Evolutionary conservation across 352 stramenopile species (phyloP).

Genomic region (Blastocystis sp.): DNA sequence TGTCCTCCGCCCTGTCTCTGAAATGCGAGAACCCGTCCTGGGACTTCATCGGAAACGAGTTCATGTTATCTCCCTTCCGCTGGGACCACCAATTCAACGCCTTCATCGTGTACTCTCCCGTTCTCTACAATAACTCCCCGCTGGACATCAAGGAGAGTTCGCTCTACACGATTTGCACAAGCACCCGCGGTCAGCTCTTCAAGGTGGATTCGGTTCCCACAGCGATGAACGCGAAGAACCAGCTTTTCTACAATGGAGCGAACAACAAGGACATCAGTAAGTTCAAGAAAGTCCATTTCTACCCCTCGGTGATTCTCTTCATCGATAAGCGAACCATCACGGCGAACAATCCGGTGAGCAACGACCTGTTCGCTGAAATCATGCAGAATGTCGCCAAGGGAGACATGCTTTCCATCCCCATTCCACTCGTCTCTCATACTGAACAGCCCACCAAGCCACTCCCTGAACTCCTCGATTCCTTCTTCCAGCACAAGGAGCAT

Average conservation of each 20-base stretch:
- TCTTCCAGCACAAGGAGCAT: too few species aligned
- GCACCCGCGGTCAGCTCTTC: neutral
- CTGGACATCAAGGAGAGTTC: neutral
- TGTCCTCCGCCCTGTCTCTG: neutral
- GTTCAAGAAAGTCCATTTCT: neutral
- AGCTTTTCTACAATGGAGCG: neutral
- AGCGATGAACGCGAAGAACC: neutral
- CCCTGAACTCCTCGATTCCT: too few species aligned
- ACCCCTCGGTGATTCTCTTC: neutral
- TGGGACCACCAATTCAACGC: conserved; percentile 38
- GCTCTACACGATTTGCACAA: neutral
- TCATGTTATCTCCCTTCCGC: neutral
- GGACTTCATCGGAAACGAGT: neutral
- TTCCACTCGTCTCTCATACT: neutral
- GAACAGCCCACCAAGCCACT: too few species aligned
- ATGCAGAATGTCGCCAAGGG: neutral
- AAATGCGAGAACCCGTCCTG: neutral
- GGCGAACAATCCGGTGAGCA: neutral
- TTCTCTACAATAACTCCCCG: neutral
- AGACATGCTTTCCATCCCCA: neutral
- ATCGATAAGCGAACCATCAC: neutral
- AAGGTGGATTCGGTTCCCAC: neutral
- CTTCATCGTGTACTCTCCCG: conserved; percentile 29
- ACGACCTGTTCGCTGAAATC: neutral
- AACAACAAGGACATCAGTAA: neutral